Conservation (phyloP, 2,329 filamentous ascomycete genomes). For the Neoarthrinium moseri region DNA sequence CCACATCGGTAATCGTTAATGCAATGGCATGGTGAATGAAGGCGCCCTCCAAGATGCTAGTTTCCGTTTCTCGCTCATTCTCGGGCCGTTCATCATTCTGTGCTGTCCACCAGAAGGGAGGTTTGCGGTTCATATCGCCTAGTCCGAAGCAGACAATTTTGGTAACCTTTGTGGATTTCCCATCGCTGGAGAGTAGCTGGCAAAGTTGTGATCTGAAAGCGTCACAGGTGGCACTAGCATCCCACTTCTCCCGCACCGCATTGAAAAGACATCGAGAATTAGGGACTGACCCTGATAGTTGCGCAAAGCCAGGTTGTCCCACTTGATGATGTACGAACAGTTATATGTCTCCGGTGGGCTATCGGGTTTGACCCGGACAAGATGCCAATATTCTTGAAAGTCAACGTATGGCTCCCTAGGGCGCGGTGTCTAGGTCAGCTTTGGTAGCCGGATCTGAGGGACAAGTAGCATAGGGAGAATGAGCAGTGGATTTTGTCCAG, state of each 20-base stretch:
- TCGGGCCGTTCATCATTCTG: constrained; percentile 13
- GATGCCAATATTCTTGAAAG: constrained; percentile 23
- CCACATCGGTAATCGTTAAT: constrained; percentile 17
- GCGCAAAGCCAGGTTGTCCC: constrained; percentile 15
- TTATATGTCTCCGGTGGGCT: constrained; percentile 14
- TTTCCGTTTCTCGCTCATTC: constrained; percentile 11
- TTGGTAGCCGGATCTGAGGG: neutral
- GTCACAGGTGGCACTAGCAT: constrained; percentile 15
- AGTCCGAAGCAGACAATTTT: constrained; percentile 26
- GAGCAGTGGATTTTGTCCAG: too few species aligned
- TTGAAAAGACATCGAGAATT: constrained; percentile 12
- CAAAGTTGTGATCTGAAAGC: constrained; percentile 16
- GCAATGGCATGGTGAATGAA: constrained; percentile 20
- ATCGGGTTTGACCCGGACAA: constrained; percentile 9
- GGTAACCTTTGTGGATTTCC: constrained; percentile 16
- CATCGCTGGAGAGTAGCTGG: too few species aligned
- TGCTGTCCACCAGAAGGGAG: constrained; percentile 11
- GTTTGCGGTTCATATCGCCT: constrained; percentile 16
- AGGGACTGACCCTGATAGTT: constrained; percentile 11
- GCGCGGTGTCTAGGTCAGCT: neutral
- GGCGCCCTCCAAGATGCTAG: constrained; percentile 2
- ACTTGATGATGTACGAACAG: constrained; percentile 22
- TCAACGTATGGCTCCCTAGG: constrained; percentile 20
- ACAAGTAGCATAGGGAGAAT: neutral
- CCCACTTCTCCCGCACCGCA: constrained; percentile 13